phyloP scores from a whole-genome alignment of 495 filamentous ascomycete genomes.

The Glutinoglossum americanum region DNA sequence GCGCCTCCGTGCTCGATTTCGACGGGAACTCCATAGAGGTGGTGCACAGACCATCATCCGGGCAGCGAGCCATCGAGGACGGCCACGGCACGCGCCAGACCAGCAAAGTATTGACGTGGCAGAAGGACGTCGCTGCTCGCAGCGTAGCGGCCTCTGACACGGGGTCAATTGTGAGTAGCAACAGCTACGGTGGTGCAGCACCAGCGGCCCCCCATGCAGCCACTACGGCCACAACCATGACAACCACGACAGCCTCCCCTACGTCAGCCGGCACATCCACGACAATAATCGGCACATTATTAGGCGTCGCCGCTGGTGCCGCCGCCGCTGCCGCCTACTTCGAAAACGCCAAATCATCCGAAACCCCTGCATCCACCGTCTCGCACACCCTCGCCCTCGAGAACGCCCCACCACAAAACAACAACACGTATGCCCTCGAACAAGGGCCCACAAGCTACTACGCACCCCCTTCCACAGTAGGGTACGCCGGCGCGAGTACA shows the following conservation, averaged over 20 bases:
- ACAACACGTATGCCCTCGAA: neutral
- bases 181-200: neutral
- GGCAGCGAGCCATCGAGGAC: conserved; percentile 9
- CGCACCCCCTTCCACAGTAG: neutral
- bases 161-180: neutral
- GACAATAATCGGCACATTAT: conserved; percentile 50
- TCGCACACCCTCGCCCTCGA: neutral
- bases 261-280: conserved; percentile 15
- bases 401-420: neutral
- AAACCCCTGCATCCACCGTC: neutral
- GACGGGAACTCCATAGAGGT: conserved; percentile 32
- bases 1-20: conserved; percentile 33
- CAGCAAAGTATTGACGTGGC: conserved; percentile 15
- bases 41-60: conserved; percentile 13
- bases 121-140: conserved; percentile 8
- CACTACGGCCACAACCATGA: neutral
- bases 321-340: conserved; percentile 42
- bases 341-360: conserved; percentile 1
- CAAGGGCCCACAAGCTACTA: neutral
- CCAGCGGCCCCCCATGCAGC: neutral
- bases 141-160: conserved; percentile 7
- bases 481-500: neutral
- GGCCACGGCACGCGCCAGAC: neutral
- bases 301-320: conserved; percentile 56
- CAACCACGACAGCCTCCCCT: conserved; percentile 16